phyloP scores from a whole-genome alignment of 2,329 filamentous ascomycete species.

The Macrophomina pseudophaseolina region DNA sequence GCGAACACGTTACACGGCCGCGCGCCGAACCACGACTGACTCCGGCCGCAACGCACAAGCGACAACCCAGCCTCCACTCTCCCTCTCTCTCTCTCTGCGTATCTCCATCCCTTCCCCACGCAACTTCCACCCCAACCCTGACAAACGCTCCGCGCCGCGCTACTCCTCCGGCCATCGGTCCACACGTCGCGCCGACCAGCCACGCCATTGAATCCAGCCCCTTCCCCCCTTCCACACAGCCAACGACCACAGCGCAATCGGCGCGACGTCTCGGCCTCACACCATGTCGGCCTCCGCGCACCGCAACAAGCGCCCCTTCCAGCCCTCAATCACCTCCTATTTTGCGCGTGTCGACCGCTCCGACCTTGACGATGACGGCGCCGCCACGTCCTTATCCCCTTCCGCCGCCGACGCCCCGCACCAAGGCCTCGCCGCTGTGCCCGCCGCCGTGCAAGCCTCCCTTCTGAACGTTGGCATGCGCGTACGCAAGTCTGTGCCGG shows the following conservation, averaged over 20 bases:
- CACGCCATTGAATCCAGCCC: background rate
- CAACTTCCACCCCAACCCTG: background rate
- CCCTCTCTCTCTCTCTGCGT: background rate
- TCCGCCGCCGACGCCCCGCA: background rate
- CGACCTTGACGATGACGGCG: constrained; percentile 1
- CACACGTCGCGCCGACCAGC: background rate
- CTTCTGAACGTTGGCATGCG: constrained; percentile 95
- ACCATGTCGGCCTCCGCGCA: constrained; percentile 33
- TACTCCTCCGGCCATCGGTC: background rate
- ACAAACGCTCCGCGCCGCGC: background rate
- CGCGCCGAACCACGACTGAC: constrained; percentile 10
- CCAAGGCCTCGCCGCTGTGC: constrained; percentile 50
- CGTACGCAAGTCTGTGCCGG: constrained; percentile 87
- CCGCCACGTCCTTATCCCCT: background rate
- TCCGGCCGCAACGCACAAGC: constrained; percentile 1
- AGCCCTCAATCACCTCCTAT: constrained; percentile 53
- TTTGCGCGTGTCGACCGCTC: constrained; percentile 41
- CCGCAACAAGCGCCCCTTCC: constrained; percentile 50
- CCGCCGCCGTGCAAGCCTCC: constrained; percentile 73
- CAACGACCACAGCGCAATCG: background rate
- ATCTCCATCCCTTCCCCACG: constrained; percentile 1
- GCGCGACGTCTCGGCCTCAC: constrained; percentile 9
- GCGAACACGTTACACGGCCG: constrained; percentile 3
- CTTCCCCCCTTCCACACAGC: background rate
- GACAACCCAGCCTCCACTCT: constrained; percentile 1